These are phyloP conservation scores for Tagetes erecta DNA, from an alignment of 129 eudicot genomes.

Conservation along the genomic window DNA sequence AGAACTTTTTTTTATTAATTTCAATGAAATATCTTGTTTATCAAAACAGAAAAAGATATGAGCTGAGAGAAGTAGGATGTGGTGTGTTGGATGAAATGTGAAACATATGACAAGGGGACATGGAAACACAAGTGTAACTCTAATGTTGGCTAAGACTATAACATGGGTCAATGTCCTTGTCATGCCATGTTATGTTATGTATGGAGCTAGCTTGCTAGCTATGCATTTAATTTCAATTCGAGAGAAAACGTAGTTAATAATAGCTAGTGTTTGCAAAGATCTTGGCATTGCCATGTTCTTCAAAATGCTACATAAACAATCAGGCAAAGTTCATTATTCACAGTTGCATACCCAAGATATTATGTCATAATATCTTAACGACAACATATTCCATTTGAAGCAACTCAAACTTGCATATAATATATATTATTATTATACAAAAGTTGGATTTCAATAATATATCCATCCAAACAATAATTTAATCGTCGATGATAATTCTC, in stretches of 20 bases:
- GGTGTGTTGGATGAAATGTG: conserved; percentile 10
- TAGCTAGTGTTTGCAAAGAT: conserved; percentile 3
- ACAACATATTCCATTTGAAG: conserved; percentile 15
- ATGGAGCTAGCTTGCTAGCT: background rate
- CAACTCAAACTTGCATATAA: background rate
- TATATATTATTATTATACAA: background rate
- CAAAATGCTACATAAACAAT: conserved; percentile 23
- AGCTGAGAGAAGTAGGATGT: background rate
- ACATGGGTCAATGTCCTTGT: conserved; percentile 23
- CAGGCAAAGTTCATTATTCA: background rate
- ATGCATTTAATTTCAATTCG: background rate
- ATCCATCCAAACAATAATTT: no score
- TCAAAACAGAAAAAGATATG: background rate
- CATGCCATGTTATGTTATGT: background rate
- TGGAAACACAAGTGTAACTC: conserved; percentile 25
- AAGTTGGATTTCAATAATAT: background rate
- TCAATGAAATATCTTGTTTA: background rate
- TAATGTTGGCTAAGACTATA: conserved; percentile 27
- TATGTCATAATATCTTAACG: conserved; percentile 12
- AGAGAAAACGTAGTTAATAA: background rate
- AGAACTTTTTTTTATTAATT: background rate
- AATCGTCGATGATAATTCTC: no score
- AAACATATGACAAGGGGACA: conserved; percentile 30
- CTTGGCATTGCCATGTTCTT: conserved; percentile 30
- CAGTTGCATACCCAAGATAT: background rate